These are phyloP conservation scores for Sanghuangporus sanghuang DNA, from an alignment of 1,284 basidiomycete genomes.

Conservation along the genomic window DNA sequence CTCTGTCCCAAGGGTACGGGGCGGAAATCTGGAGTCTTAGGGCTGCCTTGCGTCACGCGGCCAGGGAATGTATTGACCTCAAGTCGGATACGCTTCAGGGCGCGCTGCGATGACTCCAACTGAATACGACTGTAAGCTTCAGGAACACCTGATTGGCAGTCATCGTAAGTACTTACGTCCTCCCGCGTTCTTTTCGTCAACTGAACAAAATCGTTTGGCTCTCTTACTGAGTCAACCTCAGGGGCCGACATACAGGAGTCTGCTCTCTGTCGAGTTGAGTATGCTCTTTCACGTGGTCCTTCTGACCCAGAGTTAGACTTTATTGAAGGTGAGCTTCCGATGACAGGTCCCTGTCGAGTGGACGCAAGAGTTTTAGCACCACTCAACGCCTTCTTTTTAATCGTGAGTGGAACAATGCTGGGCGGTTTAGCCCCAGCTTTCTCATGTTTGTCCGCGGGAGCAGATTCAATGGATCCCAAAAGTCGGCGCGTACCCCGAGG, in stretches of 20 bases:
- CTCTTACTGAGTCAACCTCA: background rate
- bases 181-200: conserved; percentile 54
- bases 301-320: background rate
- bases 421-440: conserved; percentile 19
- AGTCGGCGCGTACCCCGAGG: conserved; percentile 66
- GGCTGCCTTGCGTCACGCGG: background rate
- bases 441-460: conserved; percentile 36
- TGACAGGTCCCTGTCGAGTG: conserved; percentile 39
- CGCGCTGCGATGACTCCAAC: conserved; percentile 61
- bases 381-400: conserved; percentile 72
- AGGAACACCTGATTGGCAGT: background rate
- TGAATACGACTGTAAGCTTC: conserved; percentile 26
- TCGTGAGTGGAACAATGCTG: conserved; percentile 64
- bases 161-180: conserved; percentile 45
- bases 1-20: conserved; percentile 26
- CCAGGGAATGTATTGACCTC: conserved; percentile 35
- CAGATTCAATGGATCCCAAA: conserved; percentile 47
- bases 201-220: conserved; percentile 34
- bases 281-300: background rate
- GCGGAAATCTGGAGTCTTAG: conserved; percentile 24
- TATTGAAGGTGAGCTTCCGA: conserved; percentile 45
- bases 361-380: conserved; percentile 29
- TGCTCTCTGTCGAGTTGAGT: background rate
- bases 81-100: conserved; percentile 65
- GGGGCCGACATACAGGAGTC: conserved; percentile 1